Conservation (phyloP, 768 basidiomycete species). For the Royoungia palumana region DNA sequence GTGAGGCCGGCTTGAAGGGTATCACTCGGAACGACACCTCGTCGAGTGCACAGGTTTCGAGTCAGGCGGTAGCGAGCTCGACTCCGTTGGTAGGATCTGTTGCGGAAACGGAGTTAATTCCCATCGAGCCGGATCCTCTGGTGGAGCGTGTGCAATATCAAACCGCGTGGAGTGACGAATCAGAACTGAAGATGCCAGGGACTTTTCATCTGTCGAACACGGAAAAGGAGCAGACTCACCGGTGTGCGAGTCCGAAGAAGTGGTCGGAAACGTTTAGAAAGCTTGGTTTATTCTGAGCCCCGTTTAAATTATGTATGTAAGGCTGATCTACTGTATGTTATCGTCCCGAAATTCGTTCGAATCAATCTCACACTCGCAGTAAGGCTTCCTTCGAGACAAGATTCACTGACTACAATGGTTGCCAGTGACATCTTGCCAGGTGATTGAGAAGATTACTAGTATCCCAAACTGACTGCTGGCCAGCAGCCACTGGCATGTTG, state of each 20-base stretch:
- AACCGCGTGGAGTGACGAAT: constrained; percentile 24
- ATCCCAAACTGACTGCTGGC: too few species aligned
- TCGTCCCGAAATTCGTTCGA: background rate
- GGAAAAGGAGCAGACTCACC: constrained; percentile 1
- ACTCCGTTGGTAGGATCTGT: constrained; percentile 5
- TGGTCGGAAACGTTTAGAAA: constrained; percentile 24
- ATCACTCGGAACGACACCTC: background rate
- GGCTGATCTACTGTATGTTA: constrained; percentile 3
- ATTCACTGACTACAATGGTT: too few species aligned
- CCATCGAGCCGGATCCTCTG: background rate
- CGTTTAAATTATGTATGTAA: constrained; percentile 10
- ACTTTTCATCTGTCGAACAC: constrained; percentile 38
- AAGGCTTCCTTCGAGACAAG: too few species aligned
- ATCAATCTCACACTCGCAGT: too few species aligned
- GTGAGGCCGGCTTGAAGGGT: constrained; percentile 15
- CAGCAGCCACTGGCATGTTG: too few species aligned
- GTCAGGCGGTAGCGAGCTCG: background rate
- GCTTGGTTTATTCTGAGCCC: constrained; percentile 23
- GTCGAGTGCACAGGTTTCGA: constrained; percentile 1
- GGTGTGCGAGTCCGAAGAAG: constrained; percentile 2
- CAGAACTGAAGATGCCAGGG: constrained; percentile 48
- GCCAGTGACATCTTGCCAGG: too few species aligned
- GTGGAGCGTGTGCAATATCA: constrained; percentile 3
- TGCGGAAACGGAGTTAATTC: background rate
- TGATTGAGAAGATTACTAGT: too few species aligned